Conservation (phyloP, 495 filamentous ascomycete species). For the Elasticomyces elasticus region DNA sequence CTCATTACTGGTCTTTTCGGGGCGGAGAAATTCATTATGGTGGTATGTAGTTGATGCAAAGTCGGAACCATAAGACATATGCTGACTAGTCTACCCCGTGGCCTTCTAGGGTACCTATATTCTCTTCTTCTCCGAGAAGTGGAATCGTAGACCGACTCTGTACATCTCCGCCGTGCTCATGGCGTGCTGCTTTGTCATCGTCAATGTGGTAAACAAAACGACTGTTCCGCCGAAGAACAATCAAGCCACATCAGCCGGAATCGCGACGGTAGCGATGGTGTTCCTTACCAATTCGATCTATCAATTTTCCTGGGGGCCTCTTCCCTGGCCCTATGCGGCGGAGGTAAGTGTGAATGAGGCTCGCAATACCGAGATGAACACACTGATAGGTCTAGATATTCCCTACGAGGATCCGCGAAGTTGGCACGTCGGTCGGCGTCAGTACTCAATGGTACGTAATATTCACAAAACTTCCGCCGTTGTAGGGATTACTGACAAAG, state of each 20-base stretch:
- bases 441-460: constrained; percentile 61
- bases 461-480: too few relatives aligned
- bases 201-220: constrained; percentile 14
- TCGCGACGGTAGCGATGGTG: constrained; percentile 22
- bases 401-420: constrained; percentile 56
- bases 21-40: constrained; percentile 19
- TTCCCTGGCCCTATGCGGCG: constrained; percentile 47
- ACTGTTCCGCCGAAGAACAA: neutral
- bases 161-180: constrained; percentile 10
- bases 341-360: neutral
- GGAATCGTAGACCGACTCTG: constrained; percentile 12
- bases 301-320: constrained; percentile 17
- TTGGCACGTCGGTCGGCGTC: constrained; percentile 58
- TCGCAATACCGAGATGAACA: neutral
- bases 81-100: too few relatives aligned
- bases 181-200: constrained; percentile 16
- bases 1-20: constrained; percentile 20
- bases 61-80: too few relatives aligned
- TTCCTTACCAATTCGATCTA: constrained; percentile 21
- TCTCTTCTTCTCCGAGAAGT: constrained; percentile 17
- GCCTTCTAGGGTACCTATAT: too few relatives aligned
- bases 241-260: constrained; percentile 9
- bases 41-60: too few relatives aligned
- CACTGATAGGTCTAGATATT: constrained; percentile 52
- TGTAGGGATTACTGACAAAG: too few relatives aligned